A percentile compares a stretch with the other conserved stretches of the same genome.
Conservation (phyloP, 2,329 filamentous ascomycete species). For the Stagonosporopsis vannaccii region DNA sequence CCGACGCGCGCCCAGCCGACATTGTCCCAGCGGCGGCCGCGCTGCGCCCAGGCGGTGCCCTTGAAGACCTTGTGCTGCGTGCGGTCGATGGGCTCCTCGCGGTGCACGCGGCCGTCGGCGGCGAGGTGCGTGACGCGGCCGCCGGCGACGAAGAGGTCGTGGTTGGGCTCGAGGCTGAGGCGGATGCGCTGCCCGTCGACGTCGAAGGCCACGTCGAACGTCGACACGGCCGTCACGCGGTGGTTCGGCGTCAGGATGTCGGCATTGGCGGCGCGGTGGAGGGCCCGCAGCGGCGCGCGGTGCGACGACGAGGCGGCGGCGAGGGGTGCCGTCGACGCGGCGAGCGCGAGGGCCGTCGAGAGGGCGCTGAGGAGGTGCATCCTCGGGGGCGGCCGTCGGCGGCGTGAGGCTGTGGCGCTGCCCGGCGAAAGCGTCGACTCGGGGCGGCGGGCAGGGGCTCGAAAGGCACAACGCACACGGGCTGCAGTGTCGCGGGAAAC, state of each 20-base stretch:
- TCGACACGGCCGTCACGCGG: conserved; percentile 78
- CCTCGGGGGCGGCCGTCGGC: conserved; percentile 8
- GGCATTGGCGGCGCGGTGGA: conserved; percentile 76
- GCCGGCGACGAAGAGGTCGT: conserved; percentile 82
- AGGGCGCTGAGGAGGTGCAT: conserved; percentile 26
- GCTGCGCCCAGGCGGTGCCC: conserved; percentile 76
- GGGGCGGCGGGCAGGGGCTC: neutral
- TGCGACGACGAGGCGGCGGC: conserved; percentile 41
- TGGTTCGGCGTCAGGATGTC: conserved; percentile 80
- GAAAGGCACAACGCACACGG: neutral
- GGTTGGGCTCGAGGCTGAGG: conserved; percentile 84
- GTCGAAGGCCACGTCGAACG: conserved; percentile 85
- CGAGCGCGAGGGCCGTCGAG: conserved; percentile 26
- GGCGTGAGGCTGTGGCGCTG: conserved; percentile 22
- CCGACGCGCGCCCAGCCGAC: conserved; percentile 88
- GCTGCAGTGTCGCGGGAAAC: neutral
- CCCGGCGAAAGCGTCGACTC: no score
- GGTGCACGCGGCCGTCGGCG: conserved; percentile 71
- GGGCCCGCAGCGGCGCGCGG: conserved; percentile 77
- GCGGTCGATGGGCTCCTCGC: conserved; percentile 74
- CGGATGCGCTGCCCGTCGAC: conserved; percentile 73
- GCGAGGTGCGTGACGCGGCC: conserved; percentile 77
- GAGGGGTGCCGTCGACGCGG: conserved; percentile 29
- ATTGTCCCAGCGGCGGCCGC: conserved; percentile 81
- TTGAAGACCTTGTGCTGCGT: conserved; percentile 82